phyloP scores from a whole-genome alignment of 129 eudicot species.

The Mikania micrantha region DNA sequence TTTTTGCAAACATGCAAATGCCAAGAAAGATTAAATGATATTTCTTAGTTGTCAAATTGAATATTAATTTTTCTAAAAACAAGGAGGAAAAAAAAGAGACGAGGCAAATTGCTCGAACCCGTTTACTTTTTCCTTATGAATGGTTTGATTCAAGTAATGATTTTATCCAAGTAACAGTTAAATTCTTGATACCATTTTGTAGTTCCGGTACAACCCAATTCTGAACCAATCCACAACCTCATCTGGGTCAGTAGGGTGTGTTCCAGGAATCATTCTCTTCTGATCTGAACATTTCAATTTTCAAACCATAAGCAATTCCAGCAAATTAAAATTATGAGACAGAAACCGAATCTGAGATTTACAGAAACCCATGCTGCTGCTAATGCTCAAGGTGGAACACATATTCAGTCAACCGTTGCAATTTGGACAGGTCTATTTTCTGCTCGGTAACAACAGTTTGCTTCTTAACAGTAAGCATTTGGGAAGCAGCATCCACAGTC shows the following conservation, averaged over 20 bases:
- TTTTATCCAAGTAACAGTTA: not conserved
- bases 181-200: not conserved
- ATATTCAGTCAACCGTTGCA: conserved; percentile 89
- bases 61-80: no score
- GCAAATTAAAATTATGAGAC: not conserved
- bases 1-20: no score
- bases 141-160: not conserved
- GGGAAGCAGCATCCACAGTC: conserved; percentile 64
- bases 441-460: conserved; percentile 58
- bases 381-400: conserved; percentile 93
- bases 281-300: conserved; percentile 3
- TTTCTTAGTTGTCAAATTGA: not conserved
- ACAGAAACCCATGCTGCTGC: conserved; percentile 18
- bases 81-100: no score
- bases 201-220: not conserved
- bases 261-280: not conserved
- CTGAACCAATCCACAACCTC: not conserved
- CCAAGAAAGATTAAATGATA: no score
- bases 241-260: not conserved
- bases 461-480: conserved; percentile 77
- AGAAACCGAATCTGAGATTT: not conserved
- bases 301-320: conserved; percentile 2
- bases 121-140: not conserved
- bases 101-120: not conserved
- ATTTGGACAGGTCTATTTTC: conserved; percentile 70